Evolutionary conservation across 2,329 filamentous ascomycete species (phyloP).

Genomic region (Cladophialophora psammophila): DNA sequence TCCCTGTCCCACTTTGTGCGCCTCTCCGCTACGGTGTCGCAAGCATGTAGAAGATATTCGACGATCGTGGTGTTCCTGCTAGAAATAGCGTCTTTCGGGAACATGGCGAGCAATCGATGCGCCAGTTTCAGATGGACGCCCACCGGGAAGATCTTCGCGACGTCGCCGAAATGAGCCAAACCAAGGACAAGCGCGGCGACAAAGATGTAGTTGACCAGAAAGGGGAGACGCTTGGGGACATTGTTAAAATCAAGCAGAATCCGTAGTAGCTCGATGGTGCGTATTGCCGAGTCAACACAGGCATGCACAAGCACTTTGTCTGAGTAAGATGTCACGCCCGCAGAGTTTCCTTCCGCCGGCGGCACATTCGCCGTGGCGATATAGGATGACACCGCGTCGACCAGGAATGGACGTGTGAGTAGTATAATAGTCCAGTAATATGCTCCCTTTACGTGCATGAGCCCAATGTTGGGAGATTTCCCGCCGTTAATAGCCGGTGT

Average conservation of each 20-base stretch:
- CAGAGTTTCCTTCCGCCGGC: neutral
- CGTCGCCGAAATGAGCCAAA: constrained; percentile 55
- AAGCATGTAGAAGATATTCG: constrained; percentile 15
- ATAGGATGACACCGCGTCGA: constrained; percentile 40
- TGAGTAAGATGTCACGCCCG: neutral
- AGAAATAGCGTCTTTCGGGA: constrained; percentile 43
- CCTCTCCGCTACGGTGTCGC: neutral
- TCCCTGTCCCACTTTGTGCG: neutral
- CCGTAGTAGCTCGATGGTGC: constrained; percentile 50
- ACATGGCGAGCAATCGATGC: constrained; percentile 45
- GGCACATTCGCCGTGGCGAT: neutral
- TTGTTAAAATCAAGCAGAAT: constrained; percentile 45
- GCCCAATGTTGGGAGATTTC: constrained; percentile 42
- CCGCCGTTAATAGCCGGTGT: neutral
- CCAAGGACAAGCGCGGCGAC: constrained; percentile 56
- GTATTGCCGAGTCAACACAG: constrained; percentile 53
- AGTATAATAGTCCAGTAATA: constrained; percentile 54
- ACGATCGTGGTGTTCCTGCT: constrained; percentile 11
- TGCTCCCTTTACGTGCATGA: constrained; percentile 47
- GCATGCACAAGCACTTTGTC: constrained; percentile 39
- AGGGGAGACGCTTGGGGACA: constrained; percentile 54
- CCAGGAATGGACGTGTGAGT: constrained; percentile 49
- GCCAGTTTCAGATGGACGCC: constrained; percentile 47
- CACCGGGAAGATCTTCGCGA: constrained; percentile 50
- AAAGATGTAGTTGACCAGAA: constrained; percentile 57